Base-by-base conservation (phyloP, 2,329 filamentous ascomycete genomes). In the Waltergamsia citrina region DNA sequence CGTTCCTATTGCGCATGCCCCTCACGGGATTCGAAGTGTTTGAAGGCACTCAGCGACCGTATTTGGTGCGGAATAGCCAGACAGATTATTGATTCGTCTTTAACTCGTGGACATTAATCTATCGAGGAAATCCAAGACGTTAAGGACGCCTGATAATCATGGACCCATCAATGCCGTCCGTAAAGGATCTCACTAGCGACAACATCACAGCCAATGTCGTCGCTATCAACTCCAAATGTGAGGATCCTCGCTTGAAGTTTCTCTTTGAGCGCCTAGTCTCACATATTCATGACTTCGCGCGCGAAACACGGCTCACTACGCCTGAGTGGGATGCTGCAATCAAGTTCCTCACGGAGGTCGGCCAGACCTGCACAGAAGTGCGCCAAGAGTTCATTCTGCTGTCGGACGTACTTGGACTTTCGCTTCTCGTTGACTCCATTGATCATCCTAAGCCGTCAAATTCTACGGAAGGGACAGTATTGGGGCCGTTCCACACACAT, bases 401-500 rank as follows among this genome's bases (percentile, higher is more conserved):
- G 35, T 83, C 77, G 36, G 83, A 87, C 50, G 67, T 84, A 27
- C 67, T 87, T 17, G 83, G 82, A 5, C 69, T 88, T 24, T 85
- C 79, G 6, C 68, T 85, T 34, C 71, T 87, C 5, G 76, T 87
- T 41, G 82, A 87, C 59, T 69, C 71, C 36, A 85, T 87, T 54
- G 77, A 85, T 54, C 81, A 86, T 53, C 83, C 83, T 5, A 86
- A 85, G 54, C 81, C 79, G 0, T 45, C 69, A 2, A 55, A 63
- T 32, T 69, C 69, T 26, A 87, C 83, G 10, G 80, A 87, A 57
- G 80, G 82, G 39, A 84, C 81, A 1, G 79, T 88, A n/a, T 67
- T 87, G 0, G 82, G 83, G 0, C 83, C 82, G n/a, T 86, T 85
- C 60, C 81, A 87, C 59, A 84, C 79, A 0, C 78, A 83, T 49